Evolutionary conservation across 83 land plant genomes (phyloP).

Genomic region (Isoetes engelmannii): DNA sequence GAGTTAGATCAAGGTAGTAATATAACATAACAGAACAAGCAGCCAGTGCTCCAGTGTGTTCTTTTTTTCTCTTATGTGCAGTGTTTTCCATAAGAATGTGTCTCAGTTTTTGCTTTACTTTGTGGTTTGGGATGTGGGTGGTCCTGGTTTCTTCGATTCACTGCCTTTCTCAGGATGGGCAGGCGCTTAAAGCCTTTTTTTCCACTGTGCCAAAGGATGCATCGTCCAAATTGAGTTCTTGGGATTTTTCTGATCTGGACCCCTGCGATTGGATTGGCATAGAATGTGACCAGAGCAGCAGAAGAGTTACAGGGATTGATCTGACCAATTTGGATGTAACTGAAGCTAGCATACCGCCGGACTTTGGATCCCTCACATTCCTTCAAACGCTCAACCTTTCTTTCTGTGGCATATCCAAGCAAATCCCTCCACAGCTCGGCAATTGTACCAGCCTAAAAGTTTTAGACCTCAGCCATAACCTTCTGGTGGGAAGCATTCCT

Average conservation of each 20-base stretch:
- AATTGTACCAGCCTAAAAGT: constrained; percentile 47
- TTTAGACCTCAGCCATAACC: constrained; percentile 61
- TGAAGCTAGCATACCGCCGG: constrained; percentile 44
- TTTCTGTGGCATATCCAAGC: constrained; percentile 44
- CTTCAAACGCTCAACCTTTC: constrained; percentile 70
- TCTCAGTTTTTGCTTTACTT: too few species aligned
- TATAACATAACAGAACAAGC: too few species aligned
- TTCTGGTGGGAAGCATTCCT: constrained; percentile 52
- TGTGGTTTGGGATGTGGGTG: too few species aligned
- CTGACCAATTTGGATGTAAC: constrained; percentile 37
- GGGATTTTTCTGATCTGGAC: constrained; percentile 48
- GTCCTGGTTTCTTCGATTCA: not conserved
- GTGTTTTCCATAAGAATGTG: too few species aligned
- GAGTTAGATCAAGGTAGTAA: too few species aligned
- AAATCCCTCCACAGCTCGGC: constrained; percentile 49
- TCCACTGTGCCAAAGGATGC: constrained; percentile 13
- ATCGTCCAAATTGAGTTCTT: constrained; percentile 35
- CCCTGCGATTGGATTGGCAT: constrained; percentile 74
- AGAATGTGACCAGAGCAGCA: constrained; percentile 49
- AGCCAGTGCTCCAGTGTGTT: too few species aligned
- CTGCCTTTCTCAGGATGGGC: constrained; percentile 54
- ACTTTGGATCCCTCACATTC: constrained; percentile 52
- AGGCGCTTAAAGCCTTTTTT: constrained; percentile 50
- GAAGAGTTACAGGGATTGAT: constrained; percentile 45
- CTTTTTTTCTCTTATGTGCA: too few species aligned